These are phyloP conservation scores for Diaporthe sp. DNA, from an alignment of 2,329 filamentous ascomycete genomes.

Conservation along the genomic window DNA sequence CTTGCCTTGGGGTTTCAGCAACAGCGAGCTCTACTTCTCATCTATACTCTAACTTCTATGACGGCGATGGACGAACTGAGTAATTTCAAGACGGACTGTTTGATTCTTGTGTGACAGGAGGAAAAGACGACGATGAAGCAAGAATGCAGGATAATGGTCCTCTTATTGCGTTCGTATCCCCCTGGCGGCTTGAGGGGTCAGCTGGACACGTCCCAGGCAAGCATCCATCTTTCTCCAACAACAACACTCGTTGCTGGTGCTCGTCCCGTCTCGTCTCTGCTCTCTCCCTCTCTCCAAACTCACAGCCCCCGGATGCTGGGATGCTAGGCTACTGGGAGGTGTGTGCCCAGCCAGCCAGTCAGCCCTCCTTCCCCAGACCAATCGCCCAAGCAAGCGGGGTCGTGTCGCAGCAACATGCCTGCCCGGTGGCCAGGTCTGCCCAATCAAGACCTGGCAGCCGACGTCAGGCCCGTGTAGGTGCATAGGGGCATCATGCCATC, in stretches of 20 bases:
- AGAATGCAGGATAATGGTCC: neutral
- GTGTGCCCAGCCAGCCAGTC: neutral
- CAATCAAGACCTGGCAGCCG: slow-evolving; percentile 26
- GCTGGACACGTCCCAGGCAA: slow-evolving; percentile 20
- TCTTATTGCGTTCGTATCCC: slow-evolving; percentile 24
- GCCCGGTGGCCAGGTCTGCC: neutral
- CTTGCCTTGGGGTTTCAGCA: slow-evolving; percentile 15
- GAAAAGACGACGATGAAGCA: neutral
- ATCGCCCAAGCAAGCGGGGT: slow-evolving; percentile 31
- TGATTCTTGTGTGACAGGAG: slow-evolving; percentile 9
- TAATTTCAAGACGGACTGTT: neutral
- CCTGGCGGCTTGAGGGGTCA: slow-evolving; percentile 7
- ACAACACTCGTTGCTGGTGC: neutral
- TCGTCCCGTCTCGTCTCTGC: neutral
- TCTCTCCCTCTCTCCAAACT: neutral
- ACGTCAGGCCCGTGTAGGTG: slow-evolving; percentile 26
- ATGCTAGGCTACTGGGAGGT: neutral
- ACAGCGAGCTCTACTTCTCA: neutral
- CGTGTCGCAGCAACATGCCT: slow-evolving; percentile 32
- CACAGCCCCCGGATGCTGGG: neutral
- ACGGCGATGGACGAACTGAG: neutral
- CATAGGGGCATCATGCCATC: slow-evolving; percentile 31
- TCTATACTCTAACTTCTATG: slow-evolving; percentile 19
- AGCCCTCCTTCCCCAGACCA: slow-evolving; percentile 17
- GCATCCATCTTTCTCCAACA: slow-evolving; percentile 29